Evolutionary conservation across 306 rosid genomes (phyloP).

Genomic region (Ormosia emarginata): DNA sequence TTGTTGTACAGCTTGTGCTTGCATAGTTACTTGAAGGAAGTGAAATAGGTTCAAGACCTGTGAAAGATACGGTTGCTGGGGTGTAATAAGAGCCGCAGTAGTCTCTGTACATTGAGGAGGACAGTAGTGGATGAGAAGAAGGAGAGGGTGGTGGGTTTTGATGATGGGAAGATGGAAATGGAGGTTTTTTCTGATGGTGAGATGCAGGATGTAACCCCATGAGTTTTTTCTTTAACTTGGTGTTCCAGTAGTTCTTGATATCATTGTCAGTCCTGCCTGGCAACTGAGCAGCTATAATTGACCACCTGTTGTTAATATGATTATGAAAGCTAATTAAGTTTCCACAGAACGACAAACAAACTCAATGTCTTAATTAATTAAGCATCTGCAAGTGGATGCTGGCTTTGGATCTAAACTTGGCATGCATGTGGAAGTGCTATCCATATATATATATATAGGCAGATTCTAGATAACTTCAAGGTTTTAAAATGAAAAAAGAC

Average conservation of each 20-base stretch:
- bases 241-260: slow-evolving; percentile 98
- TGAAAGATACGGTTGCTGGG: slow-evolving; percentile 26
- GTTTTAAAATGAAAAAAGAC: background rate
- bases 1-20: slow-evolving; percentile 16
- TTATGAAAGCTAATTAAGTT: background rate
- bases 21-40: slow-evolving; percentile 24
- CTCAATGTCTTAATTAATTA: background rate
- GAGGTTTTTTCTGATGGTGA: slow-evolving; percentile 37
- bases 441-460: slow-evolving; percentile 20
- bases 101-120: slow-evolving; percentile 27
- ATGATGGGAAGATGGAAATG: slow-evolving; percentile 23
- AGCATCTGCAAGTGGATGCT: slow-evolving; percentile 17
- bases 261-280: slow-evolving; percentile 98
- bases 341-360: slow-evolving; percentile 5
- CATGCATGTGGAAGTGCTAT: slow-evolving; percentile 38
- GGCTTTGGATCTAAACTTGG: slow-evolving; percentile 43
- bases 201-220: slow-evolving; percentile 47
- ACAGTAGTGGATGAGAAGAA: slow-evolving; percentile 6
- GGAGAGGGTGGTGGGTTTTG: slow-evolving; percentile 16
- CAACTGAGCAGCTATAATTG: slow-evolving; percentile 93
- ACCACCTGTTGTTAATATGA: slow-evolving; percentile 65
- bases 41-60: slow-evolving; percentile 30
- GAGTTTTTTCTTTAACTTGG: slow-evolving; percentile 94
- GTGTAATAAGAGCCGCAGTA: slow-evolving; percentile 17
- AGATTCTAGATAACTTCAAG: slow-evolving; percentile 24